Evolutionary conservation across 2,329 filamentous ascomycete species (phyloP), one percentile per base, ranked within the genome.

Genomic region (Pezicula neosporulosa): DNA sequence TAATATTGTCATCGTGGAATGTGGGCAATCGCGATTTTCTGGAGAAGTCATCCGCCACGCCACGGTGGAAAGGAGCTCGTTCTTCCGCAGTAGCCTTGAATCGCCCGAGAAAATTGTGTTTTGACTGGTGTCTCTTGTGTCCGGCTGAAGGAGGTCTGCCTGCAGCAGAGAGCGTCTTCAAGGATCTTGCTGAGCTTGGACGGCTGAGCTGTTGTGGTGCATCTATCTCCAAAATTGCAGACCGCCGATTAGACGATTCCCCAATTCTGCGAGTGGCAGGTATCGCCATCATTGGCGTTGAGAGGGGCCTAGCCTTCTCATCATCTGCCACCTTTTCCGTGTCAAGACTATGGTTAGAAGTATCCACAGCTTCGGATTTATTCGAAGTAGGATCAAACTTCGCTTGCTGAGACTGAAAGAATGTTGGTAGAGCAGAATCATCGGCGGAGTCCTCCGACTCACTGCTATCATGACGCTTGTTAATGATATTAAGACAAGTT

Each of bases 1-100:
- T 97, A 60, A 99, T 96, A 65, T 94, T 97, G 73, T 99, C 94
- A 64, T 94, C 91, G 67, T 99, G 94, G 61, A 99, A 97, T n/a
- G 91, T 91, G 15, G 92, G 87, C 35, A 96, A 78, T 39, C 84
- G 83, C 7, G 82, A 74, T 56, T 85, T 86, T 56, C 80, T 83
- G 4, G 77, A 73, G 44, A 78, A 72, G 52, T 91, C 86, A 48
- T 95, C 83, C 9, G 75, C 83, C 10, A 84, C 78, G 52, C 87
- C 87, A 49, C 91, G 78, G 62, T 89, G 90, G 59, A 97, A 97
- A 0, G 94, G 94, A 0, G 90, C 93, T 51, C 89, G 81, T 55
- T 97, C 90, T 53, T 95, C 90, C 16, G 84, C 75, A 6, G 79
- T 76, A 6, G 81, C 69, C 65, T 89, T 94, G 59, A 92, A 82